Conservation (phyloP, 2,329 filamentous ascomycete genomes). For the Zasmidium cellare region DNA sequence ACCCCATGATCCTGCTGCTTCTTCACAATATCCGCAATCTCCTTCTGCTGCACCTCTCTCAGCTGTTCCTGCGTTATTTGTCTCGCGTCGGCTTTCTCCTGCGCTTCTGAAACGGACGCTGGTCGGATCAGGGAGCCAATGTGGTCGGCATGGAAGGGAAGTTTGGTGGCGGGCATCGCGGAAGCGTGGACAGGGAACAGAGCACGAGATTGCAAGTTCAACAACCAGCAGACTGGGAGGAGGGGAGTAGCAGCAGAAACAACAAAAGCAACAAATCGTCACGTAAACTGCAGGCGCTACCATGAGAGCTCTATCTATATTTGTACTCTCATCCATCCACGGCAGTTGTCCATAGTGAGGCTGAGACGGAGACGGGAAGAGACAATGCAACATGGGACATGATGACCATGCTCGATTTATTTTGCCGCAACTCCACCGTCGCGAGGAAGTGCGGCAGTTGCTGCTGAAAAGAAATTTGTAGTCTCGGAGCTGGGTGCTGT, state of each 20-base stretch:
- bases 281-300: too few relatives aligned
- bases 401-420: too few relatives aligned
- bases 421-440: too few relatives aligned
- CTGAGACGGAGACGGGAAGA: background rate
- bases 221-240: background rate
- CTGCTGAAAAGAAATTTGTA: too few relatives aligned
- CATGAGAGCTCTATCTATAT: background rate
- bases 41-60: conserved; percentile 61
- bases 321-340: conserved; percentile 3
- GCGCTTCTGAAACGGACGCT: conserved; percentile 59
- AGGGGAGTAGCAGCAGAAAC: background rate
- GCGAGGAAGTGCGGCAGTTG: too few relatives aligned
- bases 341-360: conserved; percentile 1
- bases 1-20: conserved; percentile 65
- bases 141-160: conserved; percentile 72
- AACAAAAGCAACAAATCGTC: too few relatives aligned
- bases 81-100: conserved; percentile 58
- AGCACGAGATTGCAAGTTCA: background rate
- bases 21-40: conserved; percentile 65
- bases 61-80: conserved; percentile 58
- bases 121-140: conserved; percentile 71
- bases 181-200: background rate
- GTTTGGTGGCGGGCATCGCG: conserved; percentile 37
- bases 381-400: too few relatives aligned
- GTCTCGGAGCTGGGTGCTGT: too few relatives aligned